Conservation (phyloP, 1,284 basidiomycete species). For the Hemileia vastatrix region DNA sequence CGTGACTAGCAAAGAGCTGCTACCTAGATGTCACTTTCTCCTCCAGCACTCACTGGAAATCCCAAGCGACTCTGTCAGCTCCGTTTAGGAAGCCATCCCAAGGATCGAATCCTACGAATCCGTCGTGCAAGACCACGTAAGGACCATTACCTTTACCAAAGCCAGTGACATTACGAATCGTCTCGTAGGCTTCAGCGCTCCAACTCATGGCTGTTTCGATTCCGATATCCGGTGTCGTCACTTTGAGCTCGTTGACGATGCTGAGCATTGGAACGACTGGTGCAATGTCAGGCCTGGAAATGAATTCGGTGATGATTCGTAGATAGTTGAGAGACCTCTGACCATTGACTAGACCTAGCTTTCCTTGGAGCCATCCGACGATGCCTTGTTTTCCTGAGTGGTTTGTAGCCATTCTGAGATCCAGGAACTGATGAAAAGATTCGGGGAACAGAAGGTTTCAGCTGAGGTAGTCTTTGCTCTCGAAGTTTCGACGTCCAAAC, state of each 20-base stretch:
- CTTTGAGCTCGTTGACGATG: conserved; percentile 51
- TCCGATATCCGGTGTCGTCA: not conserved
- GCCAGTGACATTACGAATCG: conserved; percentile 68
- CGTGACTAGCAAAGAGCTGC: too few species aligned
- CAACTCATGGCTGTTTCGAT: conserved; percentile 13
- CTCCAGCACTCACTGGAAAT: conserved; percentile 58
- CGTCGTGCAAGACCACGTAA: conserved; percentile 66
- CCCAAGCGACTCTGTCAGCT: conserved; percentile 63
- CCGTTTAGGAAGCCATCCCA: conserved; percentile 46
- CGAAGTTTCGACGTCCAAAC: too few species aligned
- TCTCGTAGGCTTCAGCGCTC: conserved; percentile 64
- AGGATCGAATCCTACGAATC: conserved; percentile 58
- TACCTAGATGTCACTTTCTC: conserved; percentile 25
- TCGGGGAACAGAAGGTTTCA: too few species aligned
- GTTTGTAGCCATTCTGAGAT: conserved; percentile 26
- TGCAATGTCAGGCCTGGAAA: conserved; percentile 79
- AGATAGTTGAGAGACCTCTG: conserved; percentile 70
- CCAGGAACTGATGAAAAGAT: not conserved
- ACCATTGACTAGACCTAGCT: conserved; percentile 60
- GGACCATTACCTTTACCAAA: conserved; percentile 68
- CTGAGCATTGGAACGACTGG: conserved; percentile 72
- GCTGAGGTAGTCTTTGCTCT: too few species aligned
- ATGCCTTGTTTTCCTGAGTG: conserved; percentile 33
- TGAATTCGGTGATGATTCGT: conserved; percentile 75
- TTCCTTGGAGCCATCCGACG: conserved; percentile 31